Conservation (phyloP, 768 basidiomycete species). For the Xerocomellus intermedius region DNA sequence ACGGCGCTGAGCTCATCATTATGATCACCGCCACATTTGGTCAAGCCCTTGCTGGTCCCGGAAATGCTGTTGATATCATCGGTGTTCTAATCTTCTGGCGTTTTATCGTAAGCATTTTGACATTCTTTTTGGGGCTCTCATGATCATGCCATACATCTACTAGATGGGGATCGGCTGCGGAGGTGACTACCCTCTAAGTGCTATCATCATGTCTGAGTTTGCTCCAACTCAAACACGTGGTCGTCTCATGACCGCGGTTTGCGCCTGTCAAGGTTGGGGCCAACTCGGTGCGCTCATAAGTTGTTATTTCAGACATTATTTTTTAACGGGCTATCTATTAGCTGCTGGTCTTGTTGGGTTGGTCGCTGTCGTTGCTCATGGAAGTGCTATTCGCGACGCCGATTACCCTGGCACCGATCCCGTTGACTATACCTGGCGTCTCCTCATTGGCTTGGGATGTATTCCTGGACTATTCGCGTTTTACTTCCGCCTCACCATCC, state of each 20-base stretch:
- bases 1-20: slow-evolving; percentile 61
- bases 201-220: slow-evolving; percentile 89
- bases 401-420: slow-evolving; percentile 38
- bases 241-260: slow-evolving; percentile 85
- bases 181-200: slow-evolving; percentile 80
- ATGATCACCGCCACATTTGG: slow-evolving; percentile 77
- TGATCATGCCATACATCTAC: neutral
- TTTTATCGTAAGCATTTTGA: slow-evolving; percentile 49
- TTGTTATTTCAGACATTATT: neutral
- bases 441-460: slow-evolving; percentile 84
- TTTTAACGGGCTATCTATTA: slow-evolving; percentile 19
- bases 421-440: slow-evolving; percentile 80
- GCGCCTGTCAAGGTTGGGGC: slow-evolving; percentile 87
- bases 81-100: slow-evolving; percentile 80
- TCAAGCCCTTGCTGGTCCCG: slow-evolving; percentile 69
- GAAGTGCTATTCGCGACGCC: slow-evolving; percentile 47
- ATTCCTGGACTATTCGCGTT: slow-evolving; percentile 76
- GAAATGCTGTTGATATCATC: slow-evolving; percentile 61
- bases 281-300: slow-evolving; percentile 56
- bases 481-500: slow-evolving; percentile 89
- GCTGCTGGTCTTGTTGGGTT: slow-evolving; percentile 67
- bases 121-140: neutral
- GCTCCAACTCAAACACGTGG: slow-evolving; percentile 74
- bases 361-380: slow-evolving; percentile 63
- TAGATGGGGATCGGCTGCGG: slow-evolving; percentile 82